Percentiles rank a stretch among this genome's conserved stretches.
Conservation (phyloP, 306 rosid species). For the Fragaria iinumae region DNA sequence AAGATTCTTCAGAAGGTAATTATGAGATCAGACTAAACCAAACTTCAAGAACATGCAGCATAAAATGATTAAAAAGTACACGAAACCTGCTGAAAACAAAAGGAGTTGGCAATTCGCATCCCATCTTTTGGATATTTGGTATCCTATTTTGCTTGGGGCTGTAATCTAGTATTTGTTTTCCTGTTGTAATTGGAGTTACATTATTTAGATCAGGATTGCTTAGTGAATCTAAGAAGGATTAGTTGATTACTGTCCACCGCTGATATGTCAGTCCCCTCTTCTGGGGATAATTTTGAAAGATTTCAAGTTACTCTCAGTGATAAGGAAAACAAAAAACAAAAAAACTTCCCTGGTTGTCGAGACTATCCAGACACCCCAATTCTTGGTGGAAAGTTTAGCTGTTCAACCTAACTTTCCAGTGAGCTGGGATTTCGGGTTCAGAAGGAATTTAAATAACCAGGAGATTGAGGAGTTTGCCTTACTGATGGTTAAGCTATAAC, state of each 20-base stretch:
- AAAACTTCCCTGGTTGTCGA: too few species aligned
- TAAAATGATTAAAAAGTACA: neutral
- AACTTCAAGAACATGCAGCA: neutral
- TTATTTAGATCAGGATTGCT: neutral
- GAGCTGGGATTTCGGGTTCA: too few species aligned
- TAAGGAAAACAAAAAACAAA: neutral
- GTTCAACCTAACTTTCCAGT: too few species aligned
- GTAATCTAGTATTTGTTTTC: neutral
- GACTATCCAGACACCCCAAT: too few species aligned
- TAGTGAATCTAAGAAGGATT: neutral
- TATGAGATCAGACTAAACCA: neutral
- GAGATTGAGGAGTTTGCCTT: too few species aligned
- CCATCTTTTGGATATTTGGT: neutral
- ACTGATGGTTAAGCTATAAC: too few species aligned
- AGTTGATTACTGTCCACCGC: neutral
- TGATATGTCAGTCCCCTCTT: neutral
- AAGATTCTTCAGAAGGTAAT: neutral
- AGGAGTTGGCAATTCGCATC: neutral
- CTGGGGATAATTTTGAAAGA: neutral
- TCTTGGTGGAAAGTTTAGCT: too few species aligned
- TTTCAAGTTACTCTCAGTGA: neutral
- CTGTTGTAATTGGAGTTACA: neutral
- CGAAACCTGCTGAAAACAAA: neutral
- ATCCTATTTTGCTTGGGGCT: neutral
- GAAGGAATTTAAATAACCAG: too few species aligned